Evolutionary conservation across 1,284 basidiomycete species (phyloP).

Genomic region (Puccinia horiana): DNA sequence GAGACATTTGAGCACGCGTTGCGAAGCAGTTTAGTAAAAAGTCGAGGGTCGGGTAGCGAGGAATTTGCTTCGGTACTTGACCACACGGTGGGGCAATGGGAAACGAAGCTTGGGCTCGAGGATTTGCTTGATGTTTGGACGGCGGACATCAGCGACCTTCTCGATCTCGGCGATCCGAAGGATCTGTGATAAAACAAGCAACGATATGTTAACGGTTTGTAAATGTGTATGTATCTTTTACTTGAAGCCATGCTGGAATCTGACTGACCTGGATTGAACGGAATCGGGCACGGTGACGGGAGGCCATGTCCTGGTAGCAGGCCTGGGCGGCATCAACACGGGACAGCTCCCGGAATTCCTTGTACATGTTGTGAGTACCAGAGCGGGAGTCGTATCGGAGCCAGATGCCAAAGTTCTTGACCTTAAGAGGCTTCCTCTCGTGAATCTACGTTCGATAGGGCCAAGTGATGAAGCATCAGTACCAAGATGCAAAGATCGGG

Average conservation of each 20-base stretch:
- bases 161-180: conserved; percentile 89
- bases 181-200: conserved; percentile 64
- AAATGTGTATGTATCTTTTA: not conserved
- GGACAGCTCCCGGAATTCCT: conserved; percentile 93
- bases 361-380: conserved; percentile 89
- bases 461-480: conserved; percentile 45
- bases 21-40: conserved; percentile 57
- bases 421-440: conserved; percentile 94
- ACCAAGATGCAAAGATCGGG: not conserved
- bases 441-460: conserved; percentile 68
- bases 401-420: conserved; percentile 99
- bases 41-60: conserved; percentile 61
- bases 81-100: conserved; percentile 88
- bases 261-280: conserved; percentile 85
- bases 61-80: conserved; percentile 59
- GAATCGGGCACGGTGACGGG: conserved; percentile 97
- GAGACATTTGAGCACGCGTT: not conserved
- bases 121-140: conserved; percentile 90
- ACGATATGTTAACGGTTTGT: conserved; percentile 51
- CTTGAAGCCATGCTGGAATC: not conserved
- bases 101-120: conserved; percentile 87
- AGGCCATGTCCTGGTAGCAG: conserved; percentile 99
- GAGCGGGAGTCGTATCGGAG: conserved; percentile 97
- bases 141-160: conserved; percentile 86
- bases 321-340: conserved; percentile 94